Percentiles rank a stretch among this genome's conserved stretches.
These are phyloP conservation scores for Cryphonectria japonica DNA, from an alignment of 2,329 filamentous ascomycete species.

Conservation along the genomic window DNA sequence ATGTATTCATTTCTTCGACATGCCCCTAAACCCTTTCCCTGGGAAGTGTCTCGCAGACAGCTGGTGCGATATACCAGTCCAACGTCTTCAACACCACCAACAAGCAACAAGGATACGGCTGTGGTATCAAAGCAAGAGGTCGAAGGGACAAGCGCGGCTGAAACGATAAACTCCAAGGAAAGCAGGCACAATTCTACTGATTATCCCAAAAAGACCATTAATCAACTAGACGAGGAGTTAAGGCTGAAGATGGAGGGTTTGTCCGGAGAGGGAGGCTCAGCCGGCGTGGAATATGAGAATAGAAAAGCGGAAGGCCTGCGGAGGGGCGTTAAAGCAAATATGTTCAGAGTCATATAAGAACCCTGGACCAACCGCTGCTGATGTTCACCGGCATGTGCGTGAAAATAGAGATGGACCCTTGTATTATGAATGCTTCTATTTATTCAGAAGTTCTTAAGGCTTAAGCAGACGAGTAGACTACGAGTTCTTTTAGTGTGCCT, in stretches of 20 bases:
- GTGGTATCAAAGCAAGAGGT: neutral
- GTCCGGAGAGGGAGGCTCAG: constrained; percentile 70
- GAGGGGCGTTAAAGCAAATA: constrained; percentile 73
- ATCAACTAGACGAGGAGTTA: constrained; percentile 70
- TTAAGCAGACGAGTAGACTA: too few species aligned
- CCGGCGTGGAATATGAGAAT: constrained; percentile 76
- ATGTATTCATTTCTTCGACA: neutral
- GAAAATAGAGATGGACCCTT: too few species aligned
- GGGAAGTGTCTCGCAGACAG: neutral
- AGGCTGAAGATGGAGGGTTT: constrained; percentile 66
- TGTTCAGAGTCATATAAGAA: constrained; percentile 71
- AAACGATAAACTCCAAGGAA: neutral
- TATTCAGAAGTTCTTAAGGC: too few species aligned
- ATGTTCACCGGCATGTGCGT: too few species aligned
- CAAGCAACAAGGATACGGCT: neutral
- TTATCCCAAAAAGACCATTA: constrained; percentile 54
- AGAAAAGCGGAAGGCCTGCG: constrained; percentile 75
- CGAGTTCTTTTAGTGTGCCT: too few species aligned
- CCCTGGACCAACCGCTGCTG: too few species aligned
- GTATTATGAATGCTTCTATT: too few species aligned
- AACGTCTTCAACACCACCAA: neutral
- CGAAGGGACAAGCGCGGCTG: neutral
- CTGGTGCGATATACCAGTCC: neutral
- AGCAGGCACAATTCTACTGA: neutral
- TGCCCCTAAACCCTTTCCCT: neutral